Conservation (phyloP, 2,329 filamentous ascomycete genomes). For the Colletotrichum sidae region DNA sequence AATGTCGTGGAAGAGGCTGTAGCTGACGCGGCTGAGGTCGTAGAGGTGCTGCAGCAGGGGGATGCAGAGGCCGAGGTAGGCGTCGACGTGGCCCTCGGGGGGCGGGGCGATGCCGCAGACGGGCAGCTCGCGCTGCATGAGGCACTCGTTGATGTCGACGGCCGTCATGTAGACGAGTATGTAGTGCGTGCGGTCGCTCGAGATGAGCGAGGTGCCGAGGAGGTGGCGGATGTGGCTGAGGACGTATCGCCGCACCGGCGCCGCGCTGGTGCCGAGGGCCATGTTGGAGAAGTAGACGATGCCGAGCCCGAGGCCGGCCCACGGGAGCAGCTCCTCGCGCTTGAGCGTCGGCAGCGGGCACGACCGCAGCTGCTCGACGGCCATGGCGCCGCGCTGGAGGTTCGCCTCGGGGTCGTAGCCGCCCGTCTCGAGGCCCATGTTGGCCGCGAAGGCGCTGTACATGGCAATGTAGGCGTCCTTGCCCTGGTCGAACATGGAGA, state of each 20-base stretch:
- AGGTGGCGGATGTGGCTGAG: constrained; percentile 34
- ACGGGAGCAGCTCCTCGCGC: constrained; percentile 28
- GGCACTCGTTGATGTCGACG: constrained; percentile 42
- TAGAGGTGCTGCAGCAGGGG: constrained; percentile 42
- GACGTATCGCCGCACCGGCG: constrained; percentile 30
- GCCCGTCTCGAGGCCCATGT: constrained; percentile 28
- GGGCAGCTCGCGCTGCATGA: constrained; percentile 40
- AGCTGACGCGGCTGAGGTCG: constrained; percentile 42
- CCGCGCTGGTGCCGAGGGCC: constrained; percentile 34
- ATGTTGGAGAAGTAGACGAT: constrained; percentile 35
- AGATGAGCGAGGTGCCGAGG: constrained; percentile 24
- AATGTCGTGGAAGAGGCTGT: constrained; percentile 33
- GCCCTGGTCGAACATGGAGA: constrained; percentile 35
- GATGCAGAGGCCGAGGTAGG: constrained; percentile 42
- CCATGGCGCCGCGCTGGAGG: constrained; percentile 31
- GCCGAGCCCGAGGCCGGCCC: constrained; percentile 27
- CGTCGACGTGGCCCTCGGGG: constrained; percentile 39
- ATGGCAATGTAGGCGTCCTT: constrained; percentile 36
- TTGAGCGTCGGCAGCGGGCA: constrained; percentile 26
- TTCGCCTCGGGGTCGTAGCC: constrained; percentile 30
- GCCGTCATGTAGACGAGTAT: constrained; percentile 40
- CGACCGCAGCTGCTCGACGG: constrained; percentile 30
- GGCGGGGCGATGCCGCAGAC: constrained; percentile 39
- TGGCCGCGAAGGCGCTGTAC: constrained; percentile 32
- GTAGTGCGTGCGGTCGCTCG: constrained; percentile 27